phyloP scores from a whole-genome alignment of 164 flowering plant genomes.

The Akebia trifoliata region DNA sequence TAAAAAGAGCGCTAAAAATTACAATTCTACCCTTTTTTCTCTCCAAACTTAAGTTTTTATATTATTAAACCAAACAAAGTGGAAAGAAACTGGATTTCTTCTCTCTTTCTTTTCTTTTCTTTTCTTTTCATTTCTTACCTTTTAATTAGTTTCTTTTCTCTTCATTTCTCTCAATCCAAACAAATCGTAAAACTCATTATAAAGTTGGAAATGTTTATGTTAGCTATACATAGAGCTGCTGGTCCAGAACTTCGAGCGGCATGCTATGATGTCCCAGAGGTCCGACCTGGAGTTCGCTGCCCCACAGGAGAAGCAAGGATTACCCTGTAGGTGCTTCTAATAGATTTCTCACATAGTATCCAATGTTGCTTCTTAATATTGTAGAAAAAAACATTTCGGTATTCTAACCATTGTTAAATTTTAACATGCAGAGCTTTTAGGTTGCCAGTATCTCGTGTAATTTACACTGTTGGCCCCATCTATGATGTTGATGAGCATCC shows the following conservation, averaged over 20 bases:
- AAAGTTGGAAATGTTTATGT: constrained; percentile 15
- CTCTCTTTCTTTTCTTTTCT: too few species aligned
- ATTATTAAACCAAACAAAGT: too few species aligned
- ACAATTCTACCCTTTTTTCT: too few species aligned
- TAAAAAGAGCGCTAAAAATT: too few species aligned
- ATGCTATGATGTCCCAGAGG: constrained; percentile 72
- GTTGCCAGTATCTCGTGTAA: constrained; percentile 79
- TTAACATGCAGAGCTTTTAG: constrained; percentile 65
- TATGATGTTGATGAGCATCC: constrained; percentile 59
- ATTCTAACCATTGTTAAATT: constrained; percentile 5
- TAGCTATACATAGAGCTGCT: constrained; percentile 96
- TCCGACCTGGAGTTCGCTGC: constrained; percentile 78
- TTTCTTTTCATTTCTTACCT: neutral
- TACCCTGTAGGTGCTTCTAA: constrained; percentile 53
- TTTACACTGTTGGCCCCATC: constrained; percentile 94
- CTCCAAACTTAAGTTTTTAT: too few species aligned
- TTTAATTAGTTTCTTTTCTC: neutral
- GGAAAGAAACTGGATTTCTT: too few species aligned
- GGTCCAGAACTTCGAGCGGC: constrained; percentile 80
- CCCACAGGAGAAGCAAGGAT: constrained; percentile 97
- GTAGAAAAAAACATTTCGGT: neutral
- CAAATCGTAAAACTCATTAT: neutral
- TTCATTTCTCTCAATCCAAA: too few species aligned
- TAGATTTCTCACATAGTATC: neutral
- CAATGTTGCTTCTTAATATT: neutral